Conservation (phyloP, 2,329 filamentous ascomycete species). For the Trichoderma endophyticum region DNA sequence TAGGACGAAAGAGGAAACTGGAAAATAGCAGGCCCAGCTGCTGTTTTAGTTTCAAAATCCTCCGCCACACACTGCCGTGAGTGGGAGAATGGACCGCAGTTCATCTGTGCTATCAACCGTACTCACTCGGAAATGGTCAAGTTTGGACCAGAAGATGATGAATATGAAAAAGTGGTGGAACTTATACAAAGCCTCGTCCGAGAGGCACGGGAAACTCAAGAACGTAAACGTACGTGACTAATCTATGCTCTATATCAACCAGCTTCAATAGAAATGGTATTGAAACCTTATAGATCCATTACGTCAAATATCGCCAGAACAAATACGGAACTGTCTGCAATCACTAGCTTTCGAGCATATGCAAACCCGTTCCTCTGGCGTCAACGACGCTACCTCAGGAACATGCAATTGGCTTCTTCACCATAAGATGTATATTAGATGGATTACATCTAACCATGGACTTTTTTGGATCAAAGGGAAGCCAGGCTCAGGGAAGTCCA, state of each 20-base stretch:
- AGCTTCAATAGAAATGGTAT: neutral
- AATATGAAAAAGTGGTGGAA: neutral
- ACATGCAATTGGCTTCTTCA: conserved; percentile 35
- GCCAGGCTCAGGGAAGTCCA: conserved; percentile 41
- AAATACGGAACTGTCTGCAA: conserved; percentile 25
- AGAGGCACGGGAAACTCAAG: neutral
- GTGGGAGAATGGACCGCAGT: neutral
- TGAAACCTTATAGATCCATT: neutral
- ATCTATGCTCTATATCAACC: neutral
- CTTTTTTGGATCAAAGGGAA: conserved; percentile 41
- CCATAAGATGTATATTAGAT: conserved; percentile 26
- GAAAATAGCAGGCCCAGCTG: neutral
- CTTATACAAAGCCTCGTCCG: neutral
- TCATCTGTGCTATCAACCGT: neutral
- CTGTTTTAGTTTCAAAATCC: neutral
- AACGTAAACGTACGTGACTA: neutral
- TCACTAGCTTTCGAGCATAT: conserved; percentile 34
- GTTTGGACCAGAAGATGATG: neutral
- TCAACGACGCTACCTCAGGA: conserved; percentile 23
- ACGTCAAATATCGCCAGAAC: neutral
- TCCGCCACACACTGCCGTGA: neutral
- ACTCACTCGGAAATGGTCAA: neutral
- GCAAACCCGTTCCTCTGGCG: conserved; percentile 21
- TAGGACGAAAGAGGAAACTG: neutral
- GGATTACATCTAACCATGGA: conserved; percentile 21